Conservation (phyloP, 345 rosid genomes). For the Salix viminalis region DNA sequence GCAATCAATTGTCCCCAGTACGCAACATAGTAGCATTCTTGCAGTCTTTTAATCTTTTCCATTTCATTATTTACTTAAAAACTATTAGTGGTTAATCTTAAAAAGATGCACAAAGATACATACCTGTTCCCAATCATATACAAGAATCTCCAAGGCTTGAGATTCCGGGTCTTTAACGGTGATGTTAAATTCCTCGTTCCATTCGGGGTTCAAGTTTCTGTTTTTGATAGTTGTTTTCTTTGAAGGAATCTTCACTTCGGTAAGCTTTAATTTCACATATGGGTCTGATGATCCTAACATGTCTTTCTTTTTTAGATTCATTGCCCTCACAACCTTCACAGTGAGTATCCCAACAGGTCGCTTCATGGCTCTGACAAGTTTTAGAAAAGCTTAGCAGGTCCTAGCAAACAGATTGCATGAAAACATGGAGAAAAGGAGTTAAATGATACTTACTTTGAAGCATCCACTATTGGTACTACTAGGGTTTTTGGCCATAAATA, state of each 20-base stretch:
- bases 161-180: constrained; percentile 74
- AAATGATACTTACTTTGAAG: constrained; percentile 50
- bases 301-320: constrained; percentile 80
- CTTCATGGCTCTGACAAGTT: constrained; percentile 59
- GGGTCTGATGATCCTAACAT: constrained; percentile 92
- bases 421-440: constrained; percentile 1
- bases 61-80: too few relatives aligned
- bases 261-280: constrained; percentile 78
- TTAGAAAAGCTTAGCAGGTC: neutral
- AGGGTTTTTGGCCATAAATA: constrained; percentile 92
- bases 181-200: constrained; percentile 82
- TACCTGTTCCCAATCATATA: constrained; percentile 96
- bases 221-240: constrained; percentile 90
- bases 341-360: constrained; percentile 83
- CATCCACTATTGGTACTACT: constrained; percentile 71
- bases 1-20: too few relatives aligned
- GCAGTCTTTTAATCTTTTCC: too few relatives aligned
- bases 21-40: too few relatives aligned
- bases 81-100: neutral
- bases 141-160: constrained; percentile 57
- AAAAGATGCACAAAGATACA: neutral
- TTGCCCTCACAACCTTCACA: constrained; percentile 74
- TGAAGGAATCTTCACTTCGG: constrained; percentile 68
- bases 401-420: neutral
- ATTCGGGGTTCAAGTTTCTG: constrained; percentile 90